These are phyloP conservation scores for Candida maesae DNA, from an alignment of 805 yeast species.

Conservation along the genomic window DNA sequence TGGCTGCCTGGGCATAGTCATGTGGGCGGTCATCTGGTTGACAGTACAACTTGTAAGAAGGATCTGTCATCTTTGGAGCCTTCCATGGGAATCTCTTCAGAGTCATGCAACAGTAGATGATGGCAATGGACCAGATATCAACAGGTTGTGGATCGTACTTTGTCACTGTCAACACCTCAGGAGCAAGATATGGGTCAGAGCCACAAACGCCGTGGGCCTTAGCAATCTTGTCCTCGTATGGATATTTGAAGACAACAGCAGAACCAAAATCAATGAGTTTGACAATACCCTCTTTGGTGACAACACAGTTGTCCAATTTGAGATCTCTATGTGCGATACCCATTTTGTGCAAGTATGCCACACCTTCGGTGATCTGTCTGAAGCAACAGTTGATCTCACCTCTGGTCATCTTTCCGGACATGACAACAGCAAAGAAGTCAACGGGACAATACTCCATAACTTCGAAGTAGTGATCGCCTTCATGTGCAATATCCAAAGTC, in stretches of 20 bases:
- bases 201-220: slow-evolving; percentile 78
- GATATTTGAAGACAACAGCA: slow-evolving; percentile 78
- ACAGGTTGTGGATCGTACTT: slow-evolving; percentile 71
- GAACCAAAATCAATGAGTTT: slow-evolving; percentile 82
- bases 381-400: slow-evolving; percentile 80
- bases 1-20: slow-evolving; percentile 69
- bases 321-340: slow-evolving; percentile 84
- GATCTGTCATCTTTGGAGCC: slow-evolving; percentile 66
- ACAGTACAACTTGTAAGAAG: slow-evolving; percentile 63
- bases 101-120: slow-evolving; percentile 84
- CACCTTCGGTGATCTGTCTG: slow-evolving; percentile 71
- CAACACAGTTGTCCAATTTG: slow-evolving; percentile 79
- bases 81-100: slow-evolving; percentile 86
- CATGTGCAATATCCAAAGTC: slow-evolving; percentile 61
- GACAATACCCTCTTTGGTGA: slow-evolving; percentile 67
- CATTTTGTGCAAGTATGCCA: slow-evolving; percentile 66
- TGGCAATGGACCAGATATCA: slow-evolving; percentile 83
- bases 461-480: slow-evolving; percentile 66
- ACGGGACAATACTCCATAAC: slow-evolving; percentile 85
- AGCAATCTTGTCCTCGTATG: slow-evolving; percentile 56
- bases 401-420: slow-evolving; percentile 80
- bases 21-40: slow-evolving; percentile 71
- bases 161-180: slow-evolving; percentile 56
- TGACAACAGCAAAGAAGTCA: slow-evolving; percentile 82
- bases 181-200: slow-evolving; percentile 83